A percentile compares a stretch with the other conserved stretches of the same genome.
These are phyloP conservation scores for Ascochyta clinopodiicola DNA, from an alignment of 2,329 filamentous ascomycete genomes.

Conservation along the genomic window DNA sequence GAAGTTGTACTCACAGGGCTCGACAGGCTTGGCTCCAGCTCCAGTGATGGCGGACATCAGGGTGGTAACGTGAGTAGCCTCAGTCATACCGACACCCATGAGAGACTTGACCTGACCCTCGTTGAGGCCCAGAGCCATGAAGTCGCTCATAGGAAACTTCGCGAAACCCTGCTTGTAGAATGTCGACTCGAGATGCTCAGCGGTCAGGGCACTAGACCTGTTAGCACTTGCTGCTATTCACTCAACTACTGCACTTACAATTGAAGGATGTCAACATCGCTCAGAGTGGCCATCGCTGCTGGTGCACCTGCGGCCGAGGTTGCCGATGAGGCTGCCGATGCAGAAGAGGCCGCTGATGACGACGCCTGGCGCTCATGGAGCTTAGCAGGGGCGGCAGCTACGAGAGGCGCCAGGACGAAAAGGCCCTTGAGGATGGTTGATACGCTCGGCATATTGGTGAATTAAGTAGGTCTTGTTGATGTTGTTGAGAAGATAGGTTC, in stretches of 20 bases:
- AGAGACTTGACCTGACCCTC: constrained; percentile 65
- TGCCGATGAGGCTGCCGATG: constrained; percentile 27
- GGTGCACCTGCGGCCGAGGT: constrained; percentile 27
- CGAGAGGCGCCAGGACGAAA: constrained; percentile 45
- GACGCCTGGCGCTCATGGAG: constrained; percentile 35
- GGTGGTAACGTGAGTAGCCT: constrained; percentile 67
- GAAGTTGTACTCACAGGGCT: constrained; percentile 76
- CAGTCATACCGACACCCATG: constrained; percentile 67
- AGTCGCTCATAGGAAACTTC: constrained; percentile 69
- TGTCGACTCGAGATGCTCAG: constrained; percentile 75
- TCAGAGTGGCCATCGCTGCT: constrained; percentile 45
- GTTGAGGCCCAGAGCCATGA: constrained; percentile 66
- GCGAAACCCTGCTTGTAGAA: constrained; percentile 77
- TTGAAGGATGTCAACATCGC: constrained; percentile 60
- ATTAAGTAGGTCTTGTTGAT: constrained; percentile 36
- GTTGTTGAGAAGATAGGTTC: constrained; percentile 24
- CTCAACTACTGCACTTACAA: constrained; percentile 52
- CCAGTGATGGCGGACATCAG: constrained; percentile 67
- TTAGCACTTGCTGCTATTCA: constrained; percentile 36
- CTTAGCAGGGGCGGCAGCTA: constrained; percentile 39
- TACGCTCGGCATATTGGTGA: constrained; percentile 48
- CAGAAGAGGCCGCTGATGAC: constrained; percentile 22
- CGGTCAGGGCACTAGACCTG: constrained; percentile 68
- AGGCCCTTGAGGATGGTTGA: constrained; percentile 44
- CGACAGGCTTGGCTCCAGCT: constrained; percentile 69